Conservation (phyloP, 805 yeast species). For the Tanozyma kutaoensis region DNA sequence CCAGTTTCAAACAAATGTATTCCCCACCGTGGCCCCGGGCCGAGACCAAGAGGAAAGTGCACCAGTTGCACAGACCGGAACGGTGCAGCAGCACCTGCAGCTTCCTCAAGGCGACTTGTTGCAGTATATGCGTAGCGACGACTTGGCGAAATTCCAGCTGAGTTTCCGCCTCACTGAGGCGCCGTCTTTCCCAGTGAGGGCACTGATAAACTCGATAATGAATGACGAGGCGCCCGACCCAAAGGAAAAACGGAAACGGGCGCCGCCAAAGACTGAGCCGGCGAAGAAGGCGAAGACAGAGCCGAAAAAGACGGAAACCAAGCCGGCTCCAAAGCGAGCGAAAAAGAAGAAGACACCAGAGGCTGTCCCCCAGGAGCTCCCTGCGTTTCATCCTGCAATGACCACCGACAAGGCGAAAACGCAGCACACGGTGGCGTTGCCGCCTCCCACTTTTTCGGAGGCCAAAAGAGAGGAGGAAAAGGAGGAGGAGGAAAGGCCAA, state of each 20-base stretch:
- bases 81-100: too few species aligned
- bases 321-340: not conserved
- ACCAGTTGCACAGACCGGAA: too few species aligned
- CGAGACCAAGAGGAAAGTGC: too few species aligned
- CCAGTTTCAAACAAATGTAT: conserved; percentile 18
- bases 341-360: conserved; percentile 11
- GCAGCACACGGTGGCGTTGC: conserved; percentile 3
- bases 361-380: conserved; percentile 4
- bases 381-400: conserved; percentile 9
- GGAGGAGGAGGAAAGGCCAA: conserved; percentile 18
- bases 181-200: too few species aligned
- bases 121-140: too few species aligned
- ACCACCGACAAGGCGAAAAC: conserved; percentile 9
- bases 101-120: too few species aligned
- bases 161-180: too few species aligned
- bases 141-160: too few species aligned
- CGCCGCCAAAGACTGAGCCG: not conserved
- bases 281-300: conserved; percentile 1
- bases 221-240: conserved; percentile 15
- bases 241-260: too few species aligned
- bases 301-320: conserved; percentile 1
- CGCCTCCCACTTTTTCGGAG: conserved; percentile 9
- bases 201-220: conserved; percentile 26
- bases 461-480: conserved; percentile 4
- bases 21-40: too few species aligned